Base-by-base conservation (phyloP, 805 yeast genomes). In the Lipomyces kockii region DNA sequence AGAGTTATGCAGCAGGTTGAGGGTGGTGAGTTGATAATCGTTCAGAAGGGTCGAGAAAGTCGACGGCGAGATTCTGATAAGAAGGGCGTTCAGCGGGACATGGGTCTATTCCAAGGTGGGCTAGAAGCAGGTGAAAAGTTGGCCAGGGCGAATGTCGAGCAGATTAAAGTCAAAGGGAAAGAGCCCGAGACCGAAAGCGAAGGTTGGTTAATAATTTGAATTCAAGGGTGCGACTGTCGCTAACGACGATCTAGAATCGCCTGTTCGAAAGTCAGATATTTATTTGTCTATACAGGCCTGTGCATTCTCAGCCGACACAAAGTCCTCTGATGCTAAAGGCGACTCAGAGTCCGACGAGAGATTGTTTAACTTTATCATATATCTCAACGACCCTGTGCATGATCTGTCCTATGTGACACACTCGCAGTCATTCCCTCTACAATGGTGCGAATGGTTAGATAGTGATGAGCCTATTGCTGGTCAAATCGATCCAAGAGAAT, bases 361-460 rank as follows among this genome's bases (percentile, higher is more conserved):
- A 32, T 61, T 64, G 60, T 93, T 94, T 76, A 85, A 86, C 52
- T 93, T 95, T 77, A 85, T 91, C 8, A 82, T 92, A 46, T 84
- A 91, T 25, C 82, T 95, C 72, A 86, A 86, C 72, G 99, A 95
- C 76, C 85, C 87, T 55, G 87, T 89, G 51, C 94, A 95, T 79
- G 85, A 87, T 70, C 86, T 95, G 70, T 84, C 88, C 7, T 84
- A 91, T 57, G 83, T 86, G 35, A 88, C 91, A 61, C 87, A 89
- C 72, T 90, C 98, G 0, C 99, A 95, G 78, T 87, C 97, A 6
- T 89, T 92, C 82, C 98, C 99, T 11, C 76, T 85, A 58, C 88
- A 86, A 76, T 95, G 99, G 99, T 89, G 92, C 9, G 81, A 85
- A n/a, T 95, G 99, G 99, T 83, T 94, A n/a, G 88, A 86, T 68